Percentiles rank a stretch among this genome's conserved stretches.
These are phyloP conservation scores for Capsicum rhomboideum DNA, from an alignment of 257 asterid genomes.

Conservation along the genomic window DNA sequence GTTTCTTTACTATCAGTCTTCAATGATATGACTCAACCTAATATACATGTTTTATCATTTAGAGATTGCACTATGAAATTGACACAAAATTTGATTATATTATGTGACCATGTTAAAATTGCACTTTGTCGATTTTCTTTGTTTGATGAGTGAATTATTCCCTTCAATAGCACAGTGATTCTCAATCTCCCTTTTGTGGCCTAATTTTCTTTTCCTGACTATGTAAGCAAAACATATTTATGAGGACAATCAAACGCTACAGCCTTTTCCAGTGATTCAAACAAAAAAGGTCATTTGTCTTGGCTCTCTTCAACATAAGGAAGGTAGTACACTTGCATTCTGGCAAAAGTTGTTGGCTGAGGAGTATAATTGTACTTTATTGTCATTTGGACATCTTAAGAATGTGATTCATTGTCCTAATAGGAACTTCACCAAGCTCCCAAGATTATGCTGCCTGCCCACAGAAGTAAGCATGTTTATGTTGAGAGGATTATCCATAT, in stretches of 20 bases:
- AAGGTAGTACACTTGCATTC: constrained; percentile 21
- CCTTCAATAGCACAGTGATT: neutral
- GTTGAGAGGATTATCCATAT: neutral
- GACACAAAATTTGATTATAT: neutral
- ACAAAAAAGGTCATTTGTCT: constrained; percentile 14
- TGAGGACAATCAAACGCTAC: constrained; percentile 32
- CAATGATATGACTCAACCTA: neutral
- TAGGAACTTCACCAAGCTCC: constrained; percentile 43
- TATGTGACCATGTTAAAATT: neutral
- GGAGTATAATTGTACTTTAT: constrained; percentile 4
- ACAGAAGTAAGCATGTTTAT: constrained; percentile 40
- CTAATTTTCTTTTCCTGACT: neutral
- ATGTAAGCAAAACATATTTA: constrained; percentile 28
- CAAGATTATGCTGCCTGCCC: constrained; percentile 28
- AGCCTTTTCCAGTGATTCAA: constrained; percentile 26
- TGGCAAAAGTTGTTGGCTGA: constrained; percentile 5
- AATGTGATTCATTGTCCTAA: constrained; percentile 16
- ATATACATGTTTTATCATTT: neutral
- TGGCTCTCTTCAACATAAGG: constrained; percentile 28
- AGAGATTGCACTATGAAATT: neutral
- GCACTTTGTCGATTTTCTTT: neutral
- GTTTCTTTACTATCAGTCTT: neutral
- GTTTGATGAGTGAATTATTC: neutral
- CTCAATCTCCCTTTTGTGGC: neutral
- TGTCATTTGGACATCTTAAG: constrained; percentile 3